Conservation (phyloP, 1,284 basidiomycete species). For the Apiotrichum porosum region DNA sequence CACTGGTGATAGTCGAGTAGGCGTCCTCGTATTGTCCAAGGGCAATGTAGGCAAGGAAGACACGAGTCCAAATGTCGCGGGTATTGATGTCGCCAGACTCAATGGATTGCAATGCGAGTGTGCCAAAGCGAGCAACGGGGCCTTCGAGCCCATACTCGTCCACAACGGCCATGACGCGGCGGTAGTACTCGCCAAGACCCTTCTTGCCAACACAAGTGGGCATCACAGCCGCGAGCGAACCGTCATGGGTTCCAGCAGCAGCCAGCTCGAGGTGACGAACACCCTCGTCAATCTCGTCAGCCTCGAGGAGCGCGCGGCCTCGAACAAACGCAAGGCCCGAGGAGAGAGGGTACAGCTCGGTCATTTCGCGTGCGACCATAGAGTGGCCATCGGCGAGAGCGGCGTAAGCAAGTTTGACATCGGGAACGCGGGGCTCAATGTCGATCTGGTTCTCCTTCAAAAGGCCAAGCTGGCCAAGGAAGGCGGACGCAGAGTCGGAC, state of each 20-base stretch:
- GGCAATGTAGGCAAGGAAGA: constrained; percentile 72
- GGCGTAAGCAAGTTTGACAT: constrained; percentile 66
- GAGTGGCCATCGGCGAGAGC: constrained; percentile 64
- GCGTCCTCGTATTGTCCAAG: constrained; percentile 76
- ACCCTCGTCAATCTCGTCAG: constrained; percentile 71
- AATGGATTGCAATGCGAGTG: constrained; percentile 61
- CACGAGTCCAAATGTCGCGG: constrained; percentile 65
- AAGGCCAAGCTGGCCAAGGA: constrained; percentile 16
- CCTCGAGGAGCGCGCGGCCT: constrained; percentile 62
- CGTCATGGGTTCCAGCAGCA: constrained; percentile 59
- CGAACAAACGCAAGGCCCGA: constrained; percentile 69
- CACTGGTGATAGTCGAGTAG: constrained; percentile 67
- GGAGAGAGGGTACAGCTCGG: constrained; percentile 69
- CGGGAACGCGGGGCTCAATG: constrained; percentile 41
- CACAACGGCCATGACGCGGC: constrained; percentile 69
- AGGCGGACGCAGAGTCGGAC: constrained; percentile 10
- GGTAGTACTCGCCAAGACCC: constrained; percentile 67
- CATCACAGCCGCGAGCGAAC: constrained; percentile 56
- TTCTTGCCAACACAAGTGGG: constrained; percentile 58
- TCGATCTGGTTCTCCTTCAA: constrained; percentile 19
- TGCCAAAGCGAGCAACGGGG: constrained; percentile 68
- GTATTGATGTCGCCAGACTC: constrained; percentile 52
- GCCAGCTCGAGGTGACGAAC: constrained; percentile 65
- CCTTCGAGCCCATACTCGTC: constrained; percentile 56
- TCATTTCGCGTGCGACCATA: constrained; percentile 59